A percentile compares a stretch with the other conserved stretches of the same genome.
Conservation (phyloP, 139 green algal species). For the Pseudopediastrum boryanum region DNA sequence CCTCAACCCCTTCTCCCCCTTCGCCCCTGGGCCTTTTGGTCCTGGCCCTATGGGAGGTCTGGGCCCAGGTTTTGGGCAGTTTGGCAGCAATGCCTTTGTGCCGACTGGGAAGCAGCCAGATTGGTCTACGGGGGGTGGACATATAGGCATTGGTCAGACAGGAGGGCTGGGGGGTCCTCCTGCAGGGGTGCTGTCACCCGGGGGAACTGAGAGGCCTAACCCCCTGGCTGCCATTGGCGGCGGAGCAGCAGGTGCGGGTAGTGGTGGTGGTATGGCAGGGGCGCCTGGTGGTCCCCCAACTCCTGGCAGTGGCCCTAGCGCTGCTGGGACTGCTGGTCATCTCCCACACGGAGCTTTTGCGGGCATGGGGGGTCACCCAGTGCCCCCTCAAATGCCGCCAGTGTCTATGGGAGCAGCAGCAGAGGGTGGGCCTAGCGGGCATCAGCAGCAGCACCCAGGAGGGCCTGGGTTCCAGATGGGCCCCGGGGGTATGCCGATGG, state of each 20-base stretch:
- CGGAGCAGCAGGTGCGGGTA: background rate
- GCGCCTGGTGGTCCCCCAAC: constrained; percentile 10
- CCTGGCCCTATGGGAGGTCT: constrained; percentile 39
- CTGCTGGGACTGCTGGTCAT: background rate
- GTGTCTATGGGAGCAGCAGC: no score
- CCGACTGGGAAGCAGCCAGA: constrained; percentile 57
- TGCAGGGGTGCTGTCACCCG: background rate
- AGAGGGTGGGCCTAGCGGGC: no score
- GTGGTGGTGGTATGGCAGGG: constrained; percentile 1
- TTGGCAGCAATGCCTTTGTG: constrained; percentile 45
- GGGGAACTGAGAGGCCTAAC: background rate
- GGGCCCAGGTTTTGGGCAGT: constrained; percentile 27
- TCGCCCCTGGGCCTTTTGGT: constrained; percentile 28
- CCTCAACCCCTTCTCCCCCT: constrained; percentile 12
- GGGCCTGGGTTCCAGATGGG: background rate
- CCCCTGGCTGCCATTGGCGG: background rate
- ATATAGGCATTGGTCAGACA: background rate
- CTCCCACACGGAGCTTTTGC: background rate
- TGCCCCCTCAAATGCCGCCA: no score
- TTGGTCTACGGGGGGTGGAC: constrained; percentile 47
- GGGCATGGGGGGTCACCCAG: background rate
- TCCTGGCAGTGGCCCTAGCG: constrained; percentile 8
- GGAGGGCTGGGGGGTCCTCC: background rate
- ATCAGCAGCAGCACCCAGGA: constrained; percentile 22
- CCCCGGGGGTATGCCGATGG: background rate